These are phyloP conservation scores for Tolypocladium sp. DNA, from an alignment of 2,329 filamentous ascomycete species.

Conservation along the genomic window DNA sequence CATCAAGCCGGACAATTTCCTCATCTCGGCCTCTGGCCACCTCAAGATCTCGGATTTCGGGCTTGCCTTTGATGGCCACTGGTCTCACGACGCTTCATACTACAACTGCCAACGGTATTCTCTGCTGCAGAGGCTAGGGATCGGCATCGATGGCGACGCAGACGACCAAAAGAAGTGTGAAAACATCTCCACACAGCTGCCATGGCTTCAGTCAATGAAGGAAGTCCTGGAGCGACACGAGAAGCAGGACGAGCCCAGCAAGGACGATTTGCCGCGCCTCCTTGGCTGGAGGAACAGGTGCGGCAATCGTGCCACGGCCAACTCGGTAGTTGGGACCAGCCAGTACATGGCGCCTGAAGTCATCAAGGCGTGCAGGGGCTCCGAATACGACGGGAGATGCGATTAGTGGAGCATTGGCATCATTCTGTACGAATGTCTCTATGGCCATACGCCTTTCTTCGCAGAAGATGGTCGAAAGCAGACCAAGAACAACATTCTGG, in stretches of 20 bases:
- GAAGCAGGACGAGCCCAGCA: constrained; percentile 15
- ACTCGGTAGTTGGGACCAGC: constrained; percentile 86
- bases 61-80: constrained; percentile 88
- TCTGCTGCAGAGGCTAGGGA: constrained; percentile 65
- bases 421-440: constrained; percentile 90
- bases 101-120: constrained; percentile 76
- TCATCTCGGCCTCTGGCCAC: constrained; percentile 81
- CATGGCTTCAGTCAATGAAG: constrained; percentile 20
- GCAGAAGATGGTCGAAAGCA: constrained; percentile 67
- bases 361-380: constrained; percentile 40
- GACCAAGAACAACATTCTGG: constrained; percentile 80
- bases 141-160: constrained; percentile 64
- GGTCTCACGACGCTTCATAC: constrained; percentile 83
- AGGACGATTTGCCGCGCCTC: constrained; percentile 30
- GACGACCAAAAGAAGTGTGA: constrained; percentile 52
- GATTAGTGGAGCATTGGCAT: constrained; percentile 97
- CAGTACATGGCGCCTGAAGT: constrained; percentile 99
- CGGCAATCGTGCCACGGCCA: constrained; percentile 63
- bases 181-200: constrained; percentile 23
- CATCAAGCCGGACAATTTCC: constrained; percentile 94
- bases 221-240: constrained; percentile 21
- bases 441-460: constrained; percentile 84
- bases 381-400: constrained; percentile 77
- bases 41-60: constrained; percentile 96
- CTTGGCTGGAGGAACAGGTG: constrained; percentile 62